phyloP scores from a whole-genome alignment of 2,329 filamentous ascomycete species.

The Ophiosphaerella korrae region DNA sequence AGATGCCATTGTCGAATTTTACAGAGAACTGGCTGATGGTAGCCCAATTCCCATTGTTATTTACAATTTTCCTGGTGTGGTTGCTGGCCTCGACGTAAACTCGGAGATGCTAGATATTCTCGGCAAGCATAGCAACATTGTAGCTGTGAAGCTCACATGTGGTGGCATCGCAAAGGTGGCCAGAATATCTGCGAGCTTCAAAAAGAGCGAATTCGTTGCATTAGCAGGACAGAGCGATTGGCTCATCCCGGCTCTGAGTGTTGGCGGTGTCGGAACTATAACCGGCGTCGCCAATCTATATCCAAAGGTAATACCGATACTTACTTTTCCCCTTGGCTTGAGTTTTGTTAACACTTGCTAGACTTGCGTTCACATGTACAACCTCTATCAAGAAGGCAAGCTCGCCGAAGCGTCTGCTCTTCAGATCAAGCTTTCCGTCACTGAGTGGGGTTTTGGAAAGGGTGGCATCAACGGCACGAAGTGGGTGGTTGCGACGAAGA shows the following conservation, averaged over 20 bases:
- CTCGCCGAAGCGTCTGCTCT: constrained; percentile 54
- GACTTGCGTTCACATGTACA: constrained; percentile 54
- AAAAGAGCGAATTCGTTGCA: constrained; percentile 45
- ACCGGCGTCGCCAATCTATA: constrained; percentile 68
- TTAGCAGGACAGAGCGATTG: constrained; percentile 53
- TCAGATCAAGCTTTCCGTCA: constrained; percentile 58
- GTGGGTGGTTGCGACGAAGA: constrained; percentile 61
- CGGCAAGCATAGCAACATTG: constrained; percentile 44
- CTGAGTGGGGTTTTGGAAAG: constrained; percentile 63
- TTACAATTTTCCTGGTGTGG: constrained; percentile 56
- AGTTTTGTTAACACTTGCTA: constrained; percentile 10
- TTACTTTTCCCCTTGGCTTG: background rate
- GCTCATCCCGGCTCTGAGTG: constrained; percentile 61
- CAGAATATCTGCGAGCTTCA: constrained; percentile 45
- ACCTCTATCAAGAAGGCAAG: constrained; percentile 56
- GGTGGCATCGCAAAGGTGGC: constrained; percentile 51
- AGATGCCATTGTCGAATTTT: constrained; percentile 43
- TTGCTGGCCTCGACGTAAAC: constrained; percentile 52
- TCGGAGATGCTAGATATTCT: constrained; percentile 47
- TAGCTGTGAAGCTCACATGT: constrained; percentile 47
- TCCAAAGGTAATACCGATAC: constrained; percentile 49
- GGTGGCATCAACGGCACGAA: constrained; percentile 67
- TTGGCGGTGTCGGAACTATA: constrained; percentile 65
- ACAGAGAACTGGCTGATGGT: constrained; percentile 45
- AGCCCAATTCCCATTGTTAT: constrained; percentile 52